Conservation (phyloP, 2,329 filamentous ascomycete genomes). For the Phoma sp. region DNA sequence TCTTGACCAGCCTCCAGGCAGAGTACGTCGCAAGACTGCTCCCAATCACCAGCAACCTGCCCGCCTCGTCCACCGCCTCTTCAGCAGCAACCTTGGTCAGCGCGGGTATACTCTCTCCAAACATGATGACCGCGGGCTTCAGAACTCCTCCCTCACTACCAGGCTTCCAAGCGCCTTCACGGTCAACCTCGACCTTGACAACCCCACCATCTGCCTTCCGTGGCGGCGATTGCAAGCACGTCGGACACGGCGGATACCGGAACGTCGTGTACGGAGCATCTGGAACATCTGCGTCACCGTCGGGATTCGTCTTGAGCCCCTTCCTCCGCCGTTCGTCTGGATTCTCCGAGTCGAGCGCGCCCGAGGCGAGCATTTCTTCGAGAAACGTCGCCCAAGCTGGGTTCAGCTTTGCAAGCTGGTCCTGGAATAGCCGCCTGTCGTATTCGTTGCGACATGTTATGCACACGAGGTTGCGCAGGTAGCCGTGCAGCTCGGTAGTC, state of each 20-base stretch:
- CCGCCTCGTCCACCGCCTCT: slow-evolving; percentile 73
- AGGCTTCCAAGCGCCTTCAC: slow-evolving; percentile 75
- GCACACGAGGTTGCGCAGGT: slow-evolving; percentile 81
- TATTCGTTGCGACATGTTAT: slow-evolving; percentile 76
- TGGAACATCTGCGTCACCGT: slow-evolving; percentile 91
- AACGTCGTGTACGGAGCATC: slow-evolving; percentile 88
- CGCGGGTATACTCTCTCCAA: slow-evolving; percentile 82
- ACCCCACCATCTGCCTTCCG: slow-evolving; percentile 59
- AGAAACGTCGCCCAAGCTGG: slow-evolving; percentile 85
- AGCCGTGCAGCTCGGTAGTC: slow-evolving; percentile 89
- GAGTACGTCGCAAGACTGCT: slow-evolving; percentile 95
- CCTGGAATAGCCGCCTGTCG: slow-evolving; percentile 75
- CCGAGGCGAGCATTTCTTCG: slow-evolving; percentile 70
- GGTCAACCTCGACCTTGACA: slow-evolving; percentile 69
- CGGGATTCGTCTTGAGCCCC: slow-evolving; percentile 85
- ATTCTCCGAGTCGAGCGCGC: slow-evolving; percentile 79
- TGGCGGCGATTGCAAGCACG: slow-evolving; percentile 72
- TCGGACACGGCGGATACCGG: slow-evolving; percentile 86
- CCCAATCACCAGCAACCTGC: slow-evolving; percentile 78
- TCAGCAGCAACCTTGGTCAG: slow-evolving; percentile 78
- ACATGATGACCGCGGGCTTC: slow-evolving; percentile 95
- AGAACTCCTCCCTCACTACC: slow-evolving; percentile 71
- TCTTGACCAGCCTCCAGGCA: slow-evolving; percentile 86
- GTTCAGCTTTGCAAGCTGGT: slow-evolving; percentile 76
- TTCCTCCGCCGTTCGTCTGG: slow-evolving; percentile 69